Base-by-base conservation (phyloP, 768 basidiomycete genomes). In the Stropharia rugosoannulata region DNA sequence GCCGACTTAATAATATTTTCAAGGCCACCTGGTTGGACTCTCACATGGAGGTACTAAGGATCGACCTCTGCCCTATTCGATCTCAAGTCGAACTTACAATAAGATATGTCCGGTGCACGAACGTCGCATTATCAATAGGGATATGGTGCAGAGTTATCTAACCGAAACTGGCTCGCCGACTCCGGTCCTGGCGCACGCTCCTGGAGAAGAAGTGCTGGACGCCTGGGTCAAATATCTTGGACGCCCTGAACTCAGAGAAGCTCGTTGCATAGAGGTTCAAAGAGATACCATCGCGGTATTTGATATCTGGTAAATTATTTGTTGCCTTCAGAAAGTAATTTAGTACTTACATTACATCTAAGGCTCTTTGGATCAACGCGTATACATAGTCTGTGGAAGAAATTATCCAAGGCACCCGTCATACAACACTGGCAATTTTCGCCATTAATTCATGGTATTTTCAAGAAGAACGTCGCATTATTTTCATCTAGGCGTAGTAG, bases 341-440 rank as follows among this genome's bases (percentile, higher is more conserved):
- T 22, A 22, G 4, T 22, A 22, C n/a, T 5, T 5, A 10, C 37
- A 35, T 16, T 47, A 51, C 15, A 58, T 37, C 9, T 15, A 32
- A 89, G 87, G 73, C 57, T 84, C 27, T 82, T 87, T 42, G 79
- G 78, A 22, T 68, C 72, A 0, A 52, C 68, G 5, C 70, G 75
- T 10, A 65, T 83, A 5, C 73, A 83, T 16, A 72, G 73, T 27
- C 58, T 82, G 18, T 77, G 76, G 75, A 70, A 70, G 4, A 64
- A 75, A 4, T 66, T 84, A 3, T 75, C 77, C 8, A 55, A 64
- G 1, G 83, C 82, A 32, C 79, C 83, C 0, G 73, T 80, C 5
- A 64, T 89, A 7, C 77, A 72, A 4, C 59, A 78, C 35, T 85
- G 83, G 65, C 71, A 74, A 15, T 88, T 85, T 85, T 89, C 89